Percentiles rank a stretch among this genome's conserved stretches.
phyloP scores from a whole-genome alignment of 2,329 filamentous ascomycete genomes.

The Tolypocladium guangdongense region DNA sequence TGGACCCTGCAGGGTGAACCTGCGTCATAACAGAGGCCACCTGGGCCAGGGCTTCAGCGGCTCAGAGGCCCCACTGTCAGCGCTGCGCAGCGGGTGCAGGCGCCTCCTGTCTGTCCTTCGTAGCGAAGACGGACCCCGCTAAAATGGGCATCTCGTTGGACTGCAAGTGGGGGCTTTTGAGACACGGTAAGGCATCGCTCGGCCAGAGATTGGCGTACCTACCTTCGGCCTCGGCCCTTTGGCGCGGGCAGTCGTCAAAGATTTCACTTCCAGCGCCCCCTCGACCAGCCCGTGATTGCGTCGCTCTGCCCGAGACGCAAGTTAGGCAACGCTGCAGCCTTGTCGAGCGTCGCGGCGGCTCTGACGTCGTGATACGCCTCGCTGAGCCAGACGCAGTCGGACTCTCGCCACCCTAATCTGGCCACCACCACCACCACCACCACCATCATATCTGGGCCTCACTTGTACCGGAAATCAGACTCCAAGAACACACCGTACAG shows the following conservation, averaged over 20 bases:
- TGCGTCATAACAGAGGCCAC: neutral
- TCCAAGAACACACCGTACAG: neutral
- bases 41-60: neutral
- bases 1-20: neutral
- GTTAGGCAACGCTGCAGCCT: neutral
- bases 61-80: neutral
- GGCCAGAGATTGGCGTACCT: conserved; percentile 3
- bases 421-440: neutral
- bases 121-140: neutral
- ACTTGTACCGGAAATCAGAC: neutral
- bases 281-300: neutral
- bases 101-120: too few species aligned
- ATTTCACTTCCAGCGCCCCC: neutral
- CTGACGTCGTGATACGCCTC: neutral
- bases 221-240: conserved; percentile 4
- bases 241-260: neutral
- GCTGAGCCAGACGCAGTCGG: neutral
- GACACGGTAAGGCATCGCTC: neutral
- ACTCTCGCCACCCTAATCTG: neutral
- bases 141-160: neutral
- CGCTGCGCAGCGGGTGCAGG: neutral
- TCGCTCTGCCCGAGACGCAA: neutral
- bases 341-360: neutral
- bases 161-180: neutral
- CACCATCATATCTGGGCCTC: neutral